Evolutionary conservation across 805 yeast genomes (phyloP), one percentile per base, ranked within the genome.

Genomic region (Nakazawaea laoshanensis): DNA sequence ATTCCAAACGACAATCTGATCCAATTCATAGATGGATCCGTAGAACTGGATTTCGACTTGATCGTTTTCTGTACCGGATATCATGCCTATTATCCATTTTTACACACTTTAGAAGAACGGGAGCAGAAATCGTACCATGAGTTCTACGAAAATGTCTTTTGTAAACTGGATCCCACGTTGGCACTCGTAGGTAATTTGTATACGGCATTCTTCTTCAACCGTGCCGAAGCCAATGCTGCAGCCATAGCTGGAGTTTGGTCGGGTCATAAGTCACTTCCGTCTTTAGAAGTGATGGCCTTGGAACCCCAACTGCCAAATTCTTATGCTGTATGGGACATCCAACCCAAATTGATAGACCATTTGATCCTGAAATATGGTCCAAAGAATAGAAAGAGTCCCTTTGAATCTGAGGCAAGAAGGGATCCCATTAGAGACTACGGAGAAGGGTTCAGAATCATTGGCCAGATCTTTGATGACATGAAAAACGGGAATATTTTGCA

Each of bases 201-300:
- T 2, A 59, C 71, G 1, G 62, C 66, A 2, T 44, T 67, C 17
- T 59, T 63, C 40, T 70, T 69, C 53, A 65, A 67, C 32, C 57
- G 67, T 11, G 65, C 70, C 41, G 79, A 73, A 43, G 55, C 66
- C 2, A 52, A 59, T 29, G 70, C 74, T 2, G 67, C 73, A n/a
- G 74, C 76, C 0, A 53, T 72, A 31, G 71, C 74, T 11, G 77
- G 77, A n/a, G 65, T 69, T 4, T 72, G 75, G 73, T 55, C 72
- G 2, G 60, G 61, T 11, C 52, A 53, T 19, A 51, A 47, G 17
- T 10, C 40, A 8, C 45, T 70, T 17, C 77, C 77, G 1, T 27
- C 59, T 0, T 39, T 45, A 11, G 57, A 57, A 18, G 66, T 60
- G 16, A 73, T 7, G 11, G 17, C 18, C 5, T 12, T 25, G 28